Conservation (phyloP, 139 green algal genomes). For the Chlamydomonas applanata region DNA sequence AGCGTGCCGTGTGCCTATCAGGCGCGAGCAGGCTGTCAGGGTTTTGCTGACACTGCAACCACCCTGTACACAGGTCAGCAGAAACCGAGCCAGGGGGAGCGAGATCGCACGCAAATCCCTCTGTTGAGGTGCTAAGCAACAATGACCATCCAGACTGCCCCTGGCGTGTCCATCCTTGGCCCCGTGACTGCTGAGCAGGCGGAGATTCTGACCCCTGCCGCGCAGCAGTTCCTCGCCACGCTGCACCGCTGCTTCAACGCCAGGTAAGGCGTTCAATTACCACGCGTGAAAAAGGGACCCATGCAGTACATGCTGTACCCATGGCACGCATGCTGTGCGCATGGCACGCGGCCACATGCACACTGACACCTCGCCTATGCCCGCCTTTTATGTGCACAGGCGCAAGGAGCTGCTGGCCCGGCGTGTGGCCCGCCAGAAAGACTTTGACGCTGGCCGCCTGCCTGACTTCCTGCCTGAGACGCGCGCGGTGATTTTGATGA, state of each 20-base stretch:
- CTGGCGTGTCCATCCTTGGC: slow-evolving; percentile 50
- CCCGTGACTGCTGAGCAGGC: slow-evolving; percentile 41
- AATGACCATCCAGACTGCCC: slow-evolving; percentile 27
- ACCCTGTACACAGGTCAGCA: too few relatives aligned
- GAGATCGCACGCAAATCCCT: too few relatives aligned
- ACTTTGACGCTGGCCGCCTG: slow-evolving; percentile 43
- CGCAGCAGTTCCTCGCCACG: slow-evolving; percentile 65
- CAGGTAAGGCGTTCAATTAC: background rate
- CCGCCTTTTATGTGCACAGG: slow-evolving; percentile 20
- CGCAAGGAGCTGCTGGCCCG: slow-evolving; percentile 64
- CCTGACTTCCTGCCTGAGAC: slow-evolving; percentile 76
- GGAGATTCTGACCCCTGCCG: slow-evolving; percentile 57
- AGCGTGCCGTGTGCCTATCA: too few relatives aligned
- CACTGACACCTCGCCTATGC: background rate
- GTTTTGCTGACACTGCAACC: too few relatives aligned
- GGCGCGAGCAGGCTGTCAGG: too few relatives aligned
- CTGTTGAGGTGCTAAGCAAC: background rate
- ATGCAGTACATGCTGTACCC: too few relatives aligned
- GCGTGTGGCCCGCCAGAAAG: slow-evolving; percentile 55
- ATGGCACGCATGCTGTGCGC: too few relatives aligned
- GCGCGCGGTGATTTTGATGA: background rate
- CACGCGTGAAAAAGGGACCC: too few relatives aligned
- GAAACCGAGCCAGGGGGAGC: too few relatives aligned
- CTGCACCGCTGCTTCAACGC: slow-evolving; percentile 67
- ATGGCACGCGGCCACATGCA: too few relatives aligned